phyloP scores from a whole-genome alignment of 352 stramenopile species.

The Sclerospora graminicola region DNA sequence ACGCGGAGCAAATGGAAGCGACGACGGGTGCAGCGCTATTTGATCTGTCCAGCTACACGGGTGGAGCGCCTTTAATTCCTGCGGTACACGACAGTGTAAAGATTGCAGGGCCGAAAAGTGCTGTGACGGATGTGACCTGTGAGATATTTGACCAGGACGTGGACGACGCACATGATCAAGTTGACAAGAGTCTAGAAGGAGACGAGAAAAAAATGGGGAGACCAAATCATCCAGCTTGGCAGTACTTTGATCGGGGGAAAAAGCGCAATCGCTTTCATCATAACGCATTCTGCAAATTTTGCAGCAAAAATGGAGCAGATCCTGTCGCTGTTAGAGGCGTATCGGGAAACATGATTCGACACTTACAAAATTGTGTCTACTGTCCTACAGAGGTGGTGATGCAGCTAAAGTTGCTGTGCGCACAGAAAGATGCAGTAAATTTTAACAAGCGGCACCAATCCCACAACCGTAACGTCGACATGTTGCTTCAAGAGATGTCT shows the following conservation, averaged over 20 bases:
- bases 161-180: slow-evolving; percentile 3
- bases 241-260: slow-evolving; percentile 62
- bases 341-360: slow-evolving; percentile 77
- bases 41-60: slow-evolving; percentile 38
- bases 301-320: slow-evolving; percentile 39
- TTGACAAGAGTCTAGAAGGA: slow-evolving; percentile 13
- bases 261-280: slow-evolving; percentile 81
- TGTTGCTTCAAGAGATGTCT: slow-evolving; percentile 23
- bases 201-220: slow-evolving; percentile 67
- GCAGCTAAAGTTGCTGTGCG: slow-evolving; percentile 53
- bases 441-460: slow-evolving; percentile 62
- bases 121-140: slow-evolving; percentile 2
- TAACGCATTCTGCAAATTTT: slow-evolving; percentile 69
- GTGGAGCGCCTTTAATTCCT: slow-evolving; percentile 26
- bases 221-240: slow-evolving; percentile 64
- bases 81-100: slow-evolving; percentile 3
- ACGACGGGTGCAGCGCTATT: slow-evolving; percentile 23
- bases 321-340: slow-evolving; percentile 46
- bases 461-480: slow-evolving; percentile 25
- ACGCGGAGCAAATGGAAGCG: slow-evolving; percentile 9
- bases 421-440: slow-evolving; percentile 57
- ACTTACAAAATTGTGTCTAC: slow-evolving; percentile 72
- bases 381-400: slow-evolving; percentile 57
- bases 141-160: slow-evolving; percentile 11
- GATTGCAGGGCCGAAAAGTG: not conserved